A percentile compares a stretch with the other conserved stretches of the same genome.
Conservation (phyloP, 2,329 filamentous ascomycete genomes). For the Truncatella angustata region DNA sequence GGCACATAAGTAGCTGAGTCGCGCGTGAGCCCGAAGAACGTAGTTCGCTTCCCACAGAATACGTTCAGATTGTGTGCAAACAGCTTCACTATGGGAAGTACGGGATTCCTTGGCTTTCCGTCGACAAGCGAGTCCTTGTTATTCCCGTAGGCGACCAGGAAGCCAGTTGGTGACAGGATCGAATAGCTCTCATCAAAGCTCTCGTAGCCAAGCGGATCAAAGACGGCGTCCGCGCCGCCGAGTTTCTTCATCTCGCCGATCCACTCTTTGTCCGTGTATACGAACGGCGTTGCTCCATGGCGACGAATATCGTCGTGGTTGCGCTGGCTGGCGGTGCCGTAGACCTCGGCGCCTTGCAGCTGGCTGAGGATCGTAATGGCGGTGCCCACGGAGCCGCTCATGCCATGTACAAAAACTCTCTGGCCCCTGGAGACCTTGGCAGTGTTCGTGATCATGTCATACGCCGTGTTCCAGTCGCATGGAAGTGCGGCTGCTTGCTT, state of each 20-base stretch:
- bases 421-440: slow-evolving; percentile 41
- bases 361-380: slow-evolving; percentile 40
- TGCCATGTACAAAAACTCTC: slow-evolving; percentile 48
- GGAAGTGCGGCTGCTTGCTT: slow-evolving; percentile 38
- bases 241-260: slow-evolving; percentile 17
- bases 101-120: not conserved
- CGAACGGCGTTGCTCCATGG: slow-evolving; percentile 40
- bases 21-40: not conserved
- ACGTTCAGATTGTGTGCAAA: not conserved
- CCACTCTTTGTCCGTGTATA: slow-evolving; percentile 28
- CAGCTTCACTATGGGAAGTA: not conserved
- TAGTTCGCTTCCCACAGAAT: not conserved
- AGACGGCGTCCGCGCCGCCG: slow-evolving; percentile 46
- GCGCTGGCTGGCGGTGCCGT: slow-evolving; percentile 45
- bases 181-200: slow-evolving; percentile 48
- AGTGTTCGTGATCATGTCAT: slow-evolving; percentile 31
- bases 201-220: slow-evolving; percentile 48
- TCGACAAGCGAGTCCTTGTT: slow-evolving; percentile 17
- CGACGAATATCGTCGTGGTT: slow-evolving; percentile 40
- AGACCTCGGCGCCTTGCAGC: slow-evolving; percentile 43
- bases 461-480: slow-evolving; percentile 45
- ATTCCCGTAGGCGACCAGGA: slow-evolving; percentile 34
- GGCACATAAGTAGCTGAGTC: not conserved
- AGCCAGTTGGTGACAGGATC: slow-evolving; percentile 39
- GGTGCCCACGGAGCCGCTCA: slow-evolving; percentile 48